These are phyloP conservation scores for Mimosa pudica DNA, from an alignment of 306 rosid species.

Conservation along the genomic window DNA sequence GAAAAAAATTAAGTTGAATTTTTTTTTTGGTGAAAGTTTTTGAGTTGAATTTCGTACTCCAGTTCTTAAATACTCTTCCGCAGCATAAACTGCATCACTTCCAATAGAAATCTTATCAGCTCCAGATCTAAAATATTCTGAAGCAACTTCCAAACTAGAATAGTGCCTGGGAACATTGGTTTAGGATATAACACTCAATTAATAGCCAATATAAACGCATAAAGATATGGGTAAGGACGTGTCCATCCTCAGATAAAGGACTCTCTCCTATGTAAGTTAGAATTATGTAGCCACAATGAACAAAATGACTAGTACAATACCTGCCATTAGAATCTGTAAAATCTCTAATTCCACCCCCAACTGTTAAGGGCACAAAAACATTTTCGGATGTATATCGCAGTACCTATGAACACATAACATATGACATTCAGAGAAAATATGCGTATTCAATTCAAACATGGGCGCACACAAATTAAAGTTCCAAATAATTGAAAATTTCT, in stretches of 20 bases:
- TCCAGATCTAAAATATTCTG: conserved; percentile 97
- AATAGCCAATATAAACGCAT: neutral
- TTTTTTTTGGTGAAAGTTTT: too few relatives aligned
- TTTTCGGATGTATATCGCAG: conserved; percentile 86
- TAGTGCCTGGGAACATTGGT: conserved; percentile 61
- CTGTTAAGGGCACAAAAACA: conserved; percentile 96
- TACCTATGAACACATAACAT: conserved; percentile 55
- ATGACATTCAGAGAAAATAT: conserved; percentile 6
- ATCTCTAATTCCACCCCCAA: conserved; percentile 98
- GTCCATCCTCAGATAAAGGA: neutral
- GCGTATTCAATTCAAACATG: neutral
- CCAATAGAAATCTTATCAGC: conserved; percentile 99
- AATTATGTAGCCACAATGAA: conserved; percentile 15
- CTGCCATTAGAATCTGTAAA: conserved; percentile 89
- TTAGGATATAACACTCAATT: conserved; percentile 7
- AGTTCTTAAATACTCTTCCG: conserved; percentile 83
- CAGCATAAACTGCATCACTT: conserved; percentile 97
- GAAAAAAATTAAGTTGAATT: neutral
- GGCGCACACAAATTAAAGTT: neutral
- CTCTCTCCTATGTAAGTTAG: conserved; percentile 1
- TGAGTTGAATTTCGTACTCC: conserved; percentile 61
- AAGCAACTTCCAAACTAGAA: conserved; percentile 97
- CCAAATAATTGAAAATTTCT: neutral
- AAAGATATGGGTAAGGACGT: conserved; percentile 10
- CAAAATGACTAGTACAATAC: conserved; percentile 47